These are phyloP conservation scores for Pittosporum tobira DNA, from an alignment of 129 eudicot genomes.

Conservation along the genomic window DNA sequence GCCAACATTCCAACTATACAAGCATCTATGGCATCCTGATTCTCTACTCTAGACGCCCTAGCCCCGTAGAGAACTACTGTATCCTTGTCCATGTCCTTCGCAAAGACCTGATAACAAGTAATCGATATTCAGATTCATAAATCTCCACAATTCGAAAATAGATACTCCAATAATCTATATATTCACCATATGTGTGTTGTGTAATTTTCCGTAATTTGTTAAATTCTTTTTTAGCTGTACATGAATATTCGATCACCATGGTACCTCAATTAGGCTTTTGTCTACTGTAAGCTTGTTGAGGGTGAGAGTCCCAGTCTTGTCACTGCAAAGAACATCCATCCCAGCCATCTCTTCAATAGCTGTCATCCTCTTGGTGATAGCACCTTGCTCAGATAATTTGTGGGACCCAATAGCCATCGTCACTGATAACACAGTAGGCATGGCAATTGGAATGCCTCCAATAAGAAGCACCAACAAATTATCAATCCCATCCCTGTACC, in stretches of 20 bases:
- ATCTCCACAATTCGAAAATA: not conserved
- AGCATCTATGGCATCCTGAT: constrained; percentile 89
- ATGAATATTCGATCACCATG: constrained; percentile 4
- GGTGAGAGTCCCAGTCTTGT: constrained; percentile 84
- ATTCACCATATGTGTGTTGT: not conserved
- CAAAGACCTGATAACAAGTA: constrained; percentile 28
- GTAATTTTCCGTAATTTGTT: not conserved
- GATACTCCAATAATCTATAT: not conserved
- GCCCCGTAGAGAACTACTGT: constrained; percentile 50
- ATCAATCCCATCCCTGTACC: constrained; percentile 73
- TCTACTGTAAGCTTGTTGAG: no score
- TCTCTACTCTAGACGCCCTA: constrained; percentile 86
- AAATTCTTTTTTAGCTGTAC: not conserved
- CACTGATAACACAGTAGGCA: no score
- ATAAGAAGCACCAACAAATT: constrained; percentile 65
- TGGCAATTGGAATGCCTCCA: no score
- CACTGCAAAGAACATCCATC: constrained; percentile 92
- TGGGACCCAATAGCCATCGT: constrained; percentile 95
- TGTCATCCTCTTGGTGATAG: no score
- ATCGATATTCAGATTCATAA: not conserved
- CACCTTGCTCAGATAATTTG: constrained; percentile 68
- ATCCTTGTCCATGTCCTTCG: constrained; percentile 50
- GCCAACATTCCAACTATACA: constrained; percentile 81
- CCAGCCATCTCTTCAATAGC: no score
- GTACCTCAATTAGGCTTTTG: constrained; percentile 73